phyloP scores from a whole-genome alignment of 2,329 filamentous ascomycete genomes.

The Ophiostoma novo-ulmi region DNA sequence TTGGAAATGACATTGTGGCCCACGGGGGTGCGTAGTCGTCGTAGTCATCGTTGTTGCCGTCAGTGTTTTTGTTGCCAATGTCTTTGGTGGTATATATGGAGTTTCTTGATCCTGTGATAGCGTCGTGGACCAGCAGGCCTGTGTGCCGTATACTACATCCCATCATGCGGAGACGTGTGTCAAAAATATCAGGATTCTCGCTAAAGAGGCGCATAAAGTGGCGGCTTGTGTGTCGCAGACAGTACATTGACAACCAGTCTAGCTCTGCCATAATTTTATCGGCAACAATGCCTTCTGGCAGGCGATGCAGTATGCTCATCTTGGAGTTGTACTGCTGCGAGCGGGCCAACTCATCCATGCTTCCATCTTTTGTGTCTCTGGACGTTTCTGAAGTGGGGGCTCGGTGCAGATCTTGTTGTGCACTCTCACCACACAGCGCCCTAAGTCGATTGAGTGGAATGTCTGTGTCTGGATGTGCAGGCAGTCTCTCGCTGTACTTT shows the following conservation, averaged over 20 bases:
- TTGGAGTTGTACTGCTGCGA: background rate
- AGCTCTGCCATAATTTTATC: background rate
- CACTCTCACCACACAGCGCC: background rate
- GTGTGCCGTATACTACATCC: background rate
- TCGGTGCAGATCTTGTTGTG: background rate
- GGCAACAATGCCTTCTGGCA: background rate
- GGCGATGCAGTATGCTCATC: background rate
- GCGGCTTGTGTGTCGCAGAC: background rate
- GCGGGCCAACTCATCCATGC: background rate
- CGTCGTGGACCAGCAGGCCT: background rate
- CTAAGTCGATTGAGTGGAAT: background rate
- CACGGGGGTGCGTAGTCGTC: background rate
- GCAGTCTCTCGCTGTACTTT: background rate
- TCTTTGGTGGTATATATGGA: too few relatives aligned
- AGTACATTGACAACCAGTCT: background rate
- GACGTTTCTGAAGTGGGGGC: background rate
- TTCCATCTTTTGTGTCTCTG: background rate
- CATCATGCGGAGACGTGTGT: background rate
- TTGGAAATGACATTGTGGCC: background rate
- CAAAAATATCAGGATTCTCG: background rate
- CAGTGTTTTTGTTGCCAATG: too few relatives aligned
- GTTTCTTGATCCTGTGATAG: background rate
- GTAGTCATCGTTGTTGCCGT: background rate
- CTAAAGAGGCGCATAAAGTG: background rate
- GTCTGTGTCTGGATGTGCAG: background rate